phyloP scores from a whole-genome alignment of 2,329 filamentous ascomycete species.

The Neofusicoccum laricinum region DNA sequence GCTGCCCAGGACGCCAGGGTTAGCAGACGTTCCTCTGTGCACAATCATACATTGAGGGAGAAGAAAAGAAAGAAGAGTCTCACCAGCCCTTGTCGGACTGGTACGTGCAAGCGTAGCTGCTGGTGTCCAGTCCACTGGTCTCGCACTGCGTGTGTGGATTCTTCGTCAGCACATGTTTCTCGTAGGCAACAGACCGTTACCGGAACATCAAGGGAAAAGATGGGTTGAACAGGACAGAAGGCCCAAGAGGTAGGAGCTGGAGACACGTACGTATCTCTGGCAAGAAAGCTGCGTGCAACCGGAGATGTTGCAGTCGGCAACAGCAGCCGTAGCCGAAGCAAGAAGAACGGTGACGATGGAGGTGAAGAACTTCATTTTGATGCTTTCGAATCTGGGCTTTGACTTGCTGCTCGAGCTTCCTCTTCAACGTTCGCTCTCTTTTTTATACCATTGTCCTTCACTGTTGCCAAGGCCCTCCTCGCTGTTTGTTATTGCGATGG shows the following conservation, averaged over 20 bases:
- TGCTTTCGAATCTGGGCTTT: not conserved
- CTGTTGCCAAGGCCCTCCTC: not conserved
- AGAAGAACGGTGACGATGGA: not conserved
- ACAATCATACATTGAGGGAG: too few relatives aligned
- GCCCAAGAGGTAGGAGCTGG: not conserved
- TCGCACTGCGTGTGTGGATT: not conserved
- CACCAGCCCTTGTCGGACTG: not conserved
- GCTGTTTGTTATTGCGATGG: not conserved
- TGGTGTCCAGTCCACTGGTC: not conserved
- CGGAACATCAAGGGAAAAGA: not conserved
- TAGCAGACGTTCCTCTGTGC: too few relatives aligned
- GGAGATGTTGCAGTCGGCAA: not conserved
- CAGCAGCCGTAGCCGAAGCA: not conserved
- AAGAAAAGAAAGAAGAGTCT: not conserved
- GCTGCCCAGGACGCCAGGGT: not conserved
- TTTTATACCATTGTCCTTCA: not conserved
- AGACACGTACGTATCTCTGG: not conserved
- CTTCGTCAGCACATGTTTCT: not conserved
- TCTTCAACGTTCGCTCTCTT: not conserved
- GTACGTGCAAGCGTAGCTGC: not conserved
- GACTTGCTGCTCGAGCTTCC: not conserved
- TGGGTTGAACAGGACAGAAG: not conserved
- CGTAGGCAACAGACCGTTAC: too few relatives aligned
- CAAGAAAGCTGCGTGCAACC: not conserved
- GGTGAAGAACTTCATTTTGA: conserved; percentile 1